Evolutionary conservation across 2,329 filamentous ascomycete species (phyloP).

Genomic region (Fusarium poae): DNA sequence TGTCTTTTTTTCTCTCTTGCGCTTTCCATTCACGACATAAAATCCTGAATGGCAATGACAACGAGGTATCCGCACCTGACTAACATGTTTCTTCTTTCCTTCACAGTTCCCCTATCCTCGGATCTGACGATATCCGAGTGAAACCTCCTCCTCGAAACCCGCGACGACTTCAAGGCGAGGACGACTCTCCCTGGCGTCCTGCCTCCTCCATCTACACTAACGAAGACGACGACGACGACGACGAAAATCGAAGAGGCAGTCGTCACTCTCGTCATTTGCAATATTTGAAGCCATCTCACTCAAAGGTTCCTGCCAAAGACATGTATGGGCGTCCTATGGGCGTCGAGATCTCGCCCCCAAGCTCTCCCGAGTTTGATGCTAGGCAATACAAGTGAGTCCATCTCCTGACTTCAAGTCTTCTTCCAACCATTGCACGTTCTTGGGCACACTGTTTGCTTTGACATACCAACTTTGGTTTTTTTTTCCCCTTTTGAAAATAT

Average conservation of each 20-base stretch:
- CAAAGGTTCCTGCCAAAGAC: slow-evolving; percentile 47
- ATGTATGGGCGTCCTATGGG: slow-evolving; percentile 54
- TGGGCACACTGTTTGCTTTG: slow-evolving; percentile 27
- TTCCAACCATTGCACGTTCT: slow-evolving; percentile 16
- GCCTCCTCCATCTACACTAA: slow-evolving; percentile 67
- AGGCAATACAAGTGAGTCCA: slow-evolving; percentile 58
- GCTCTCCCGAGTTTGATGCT: slow-evolving; percentile 64
- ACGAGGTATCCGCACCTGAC: slow-evolving; percentile 24
- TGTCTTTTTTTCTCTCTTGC: neutral
- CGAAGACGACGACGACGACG: slow-evolving; percentile 38
- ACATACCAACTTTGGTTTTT: slow-evolving; percentile 1
- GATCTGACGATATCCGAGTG: slow-evolving; percentile 40
- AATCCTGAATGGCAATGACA: slow-evolving; percentile 6
- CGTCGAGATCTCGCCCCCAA: slow-evolving; percentile 68
- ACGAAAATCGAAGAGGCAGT: slow-evolving; percentile 33
- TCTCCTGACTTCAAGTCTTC: slow-evolving; percentile 8
- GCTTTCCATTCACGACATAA: slow-evolving; percentile 1
- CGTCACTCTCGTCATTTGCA: slow-evolving; percentile 29
- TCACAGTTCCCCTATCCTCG: slow-evolving; percentile 44
- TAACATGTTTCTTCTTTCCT: slow-evolving; percentile 33
- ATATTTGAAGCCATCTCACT: slow-evolving; percentile 55
- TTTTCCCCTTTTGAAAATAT: neutral
- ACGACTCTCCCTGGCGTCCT: slow-evolving; percentile 57
- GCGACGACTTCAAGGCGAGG: slow-evolving; percentile 48
- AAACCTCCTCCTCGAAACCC: slow-evolving; percentile 54